phyloP scores from a whole-genome alignment of 108 stramenopile genomes.

The Nitzschia putrida region DNA sequence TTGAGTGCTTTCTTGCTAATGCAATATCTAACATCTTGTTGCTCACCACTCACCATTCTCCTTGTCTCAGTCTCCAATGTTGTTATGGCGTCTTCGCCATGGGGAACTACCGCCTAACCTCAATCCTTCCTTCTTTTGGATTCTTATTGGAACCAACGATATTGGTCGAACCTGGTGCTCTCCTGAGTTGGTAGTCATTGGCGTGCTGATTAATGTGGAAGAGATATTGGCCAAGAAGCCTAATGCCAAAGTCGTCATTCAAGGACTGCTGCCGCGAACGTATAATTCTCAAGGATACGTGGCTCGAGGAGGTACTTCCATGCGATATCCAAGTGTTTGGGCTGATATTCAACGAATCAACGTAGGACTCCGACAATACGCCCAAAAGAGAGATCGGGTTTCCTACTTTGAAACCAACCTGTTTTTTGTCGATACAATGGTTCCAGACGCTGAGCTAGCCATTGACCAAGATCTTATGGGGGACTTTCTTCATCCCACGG shows the following conservation, averaged over 20 bases:
- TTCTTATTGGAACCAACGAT: conserved; percentile 67
- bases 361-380: conserved; percentile 23
- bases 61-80: conserved; percentile 34
- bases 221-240: conserved; percentile 49
- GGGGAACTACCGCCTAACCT: conserved; percentile 60
- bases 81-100: conserved; percentile 71
- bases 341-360: conserved; percentile 38
- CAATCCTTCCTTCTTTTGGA: conserved; percentile 43
- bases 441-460: not conserved
- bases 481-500: conserved; percentile 35
- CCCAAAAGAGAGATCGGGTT: conserved; percentile 13
- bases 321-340: conserved; percentile 28
- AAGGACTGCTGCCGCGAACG: conserved; percentile 55
- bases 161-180: conserved; percentile 58
- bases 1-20: not conserved
- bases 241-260: conserved; percentile 51
- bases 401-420: conserved; percentile 30
- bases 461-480: conserved; percentile 22
- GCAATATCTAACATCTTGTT: not conserved
- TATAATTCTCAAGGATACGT: conserved; percentile 24
- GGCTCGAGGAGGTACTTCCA: conserved; percentile 4
- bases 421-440: conserved; percentile 4
- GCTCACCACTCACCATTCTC: not conserved
- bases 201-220: conserved; percentile 62
- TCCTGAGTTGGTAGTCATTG: conserved; percentile 53